Evolutionary conservation across 805 yeast genomes (phyloP).

Genomic region (Sugiyamaella smithiae): DNA sequence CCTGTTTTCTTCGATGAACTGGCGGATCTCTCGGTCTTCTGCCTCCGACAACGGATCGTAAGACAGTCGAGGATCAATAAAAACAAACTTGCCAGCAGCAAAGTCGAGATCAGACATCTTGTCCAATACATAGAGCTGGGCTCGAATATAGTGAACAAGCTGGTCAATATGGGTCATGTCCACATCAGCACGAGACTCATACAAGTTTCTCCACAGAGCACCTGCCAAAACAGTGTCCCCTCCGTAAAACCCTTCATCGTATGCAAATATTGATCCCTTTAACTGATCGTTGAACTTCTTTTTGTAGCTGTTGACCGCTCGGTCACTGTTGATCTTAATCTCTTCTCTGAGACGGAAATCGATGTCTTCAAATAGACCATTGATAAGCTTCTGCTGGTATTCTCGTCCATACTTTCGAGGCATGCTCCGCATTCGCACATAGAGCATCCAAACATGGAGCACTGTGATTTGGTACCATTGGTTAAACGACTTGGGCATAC

Average conservation of each 20-base stretch:
- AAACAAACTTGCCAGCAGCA: conserved; percentile 83
- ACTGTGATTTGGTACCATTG: conserved; percentile 94
- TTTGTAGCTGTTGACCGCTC: conserved; percentile 79
- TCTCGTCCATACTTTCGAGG: conserved; percentile 85
- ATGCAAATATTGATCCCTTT: conserved; percentile 83
- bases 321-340: conserved; percentile 75
- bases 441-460: conserved; percentile 89
- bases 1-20: conserved; percentile 3
- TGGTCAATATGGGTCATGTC: conserved; percentile 86
- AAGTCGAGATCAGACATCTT: conserved; percentile 88
- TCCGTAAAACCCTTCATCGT: conserved; percentile 85
- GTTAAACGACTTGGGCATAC: conserved; percentile 81
- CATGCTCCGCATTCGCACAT: conserved; percentile 94
- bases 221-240: conserved; percentile 47
- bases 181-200: conserved; percentile 76
- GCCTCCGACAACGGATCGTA: conserved; percentile 62
- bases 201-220: conserved; percentile 69
- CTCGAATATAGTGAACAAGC: conserved; percentile 82
- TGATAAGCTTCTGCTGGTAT: conserved; percentile 89
- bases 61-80: conserved; percentile 76
- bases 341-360: conserved; percentile 83
- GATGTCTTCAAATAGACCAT: conserved; percentile 84
- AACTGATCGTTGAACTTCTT: conserved; percentile 89
- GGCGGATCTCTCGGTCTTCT: conserved; percentile 18
- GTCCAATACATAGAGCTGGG: conserved; percentile 82